Conservation (phyloP, 2,329 filamentous ascomycete species). For the Fusarium heterosporum region DNA sequence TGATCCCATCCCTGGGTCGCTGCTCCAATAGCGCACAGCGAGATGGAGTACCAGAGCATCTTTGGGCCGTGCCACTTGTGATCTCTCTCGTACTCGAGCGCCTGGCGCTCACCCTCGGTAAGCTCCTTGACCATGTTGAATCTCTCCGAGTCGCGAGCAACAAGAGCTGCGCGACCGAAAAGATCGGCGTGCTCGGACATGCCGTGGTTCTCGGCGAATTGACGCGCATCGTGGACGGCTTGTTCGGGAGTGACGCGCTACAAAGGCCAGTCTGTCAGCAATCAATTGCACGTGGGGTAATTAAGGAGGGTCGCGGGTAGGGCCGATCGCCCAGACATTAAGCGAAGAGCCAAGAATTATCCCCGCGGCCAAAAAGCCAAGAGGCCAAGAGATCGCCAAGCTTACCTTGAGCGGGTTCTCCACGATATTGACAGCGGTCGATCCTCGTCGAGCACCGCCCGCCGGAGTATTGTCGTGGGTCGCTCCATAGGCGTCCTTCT, state of each 20-base stretch:
- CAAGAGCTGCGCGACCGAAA: constrained; percentile 54
- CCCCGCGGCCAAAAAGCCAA: constrained; percentile 4
- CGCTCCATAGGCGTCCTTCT: constrained; percentile 5
- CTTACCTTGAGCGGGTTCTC: constrained; percentile 29
- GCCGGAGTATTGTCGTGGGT: not conserved
- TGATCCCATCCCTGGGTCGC: constrained; percentile 73
- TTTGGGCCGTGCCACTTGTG: constrained; percentile 68
- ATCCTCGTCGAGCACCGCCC: constrained; percentile 8
- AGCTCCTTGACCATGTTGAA: constrained; percentile 49
- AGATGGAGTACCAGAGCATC: constrained; percentile 59
- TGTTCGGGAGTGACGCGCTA: constrained; percentile 45
- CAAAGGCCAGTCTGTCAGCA: constrained; percentile 5
- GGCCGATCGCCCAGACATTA: not conserved
- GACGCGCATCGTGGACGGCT: constrained; percentile 56
- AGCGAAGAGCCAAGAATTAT: not conserved
- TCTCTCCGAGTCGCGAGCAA: constrained; percentile 48
- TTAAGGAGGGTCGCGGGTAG: not conserved
- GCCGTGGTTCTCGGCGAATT: constrained; percentile 62
- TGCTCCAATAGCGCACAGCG: constrained; percentile 66
- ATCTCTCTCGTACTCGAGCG: constrained; percentile 59
- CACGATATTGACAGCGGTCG: constrained; percentile 24
- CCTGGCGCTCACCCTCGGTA: constrained; percentile 51
- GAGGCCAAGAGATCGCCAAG: constrained; percentile 26
- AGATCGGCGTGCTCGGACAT: constrained; percentile 61
- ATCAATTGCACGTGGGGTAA: not conserved